Conservation (phyloP, 345 rosid species). For the Eucalyptus curtisii region DNA sequence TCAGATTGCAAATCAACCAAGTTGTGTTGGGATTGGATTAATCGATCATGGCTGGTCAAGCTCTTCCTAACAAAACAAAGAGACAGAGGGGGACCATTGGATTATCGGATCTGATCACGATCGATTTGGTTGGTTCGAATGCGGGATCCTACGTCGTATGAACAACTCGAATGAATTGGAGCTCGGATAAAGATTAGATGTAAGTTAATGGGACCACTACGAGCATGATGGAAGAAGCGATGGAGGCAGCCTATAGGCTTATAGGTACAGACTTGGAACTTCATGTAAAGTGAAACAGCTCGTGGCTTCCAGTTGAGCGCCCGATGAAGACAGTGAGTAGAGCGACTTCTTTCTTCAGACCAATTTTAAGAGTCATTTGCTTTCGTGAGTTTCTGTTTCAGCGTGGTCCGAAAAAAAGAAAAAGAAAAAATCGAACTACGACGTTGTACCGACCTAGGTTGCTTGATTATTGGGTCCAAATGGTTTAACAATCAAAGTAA, state of each 20-base stretch:
- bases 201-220: not conserved
- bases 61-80: not conserved
- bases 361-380: not conserved
- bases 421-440: not conserved
- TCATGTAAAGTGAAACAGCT: not conserved
- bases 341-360: not conserved
- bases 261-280: not conserved
- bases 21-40: not conserved
- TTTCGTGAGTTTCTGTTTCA: not conserved
- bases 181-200: not conserved
- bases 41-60: not conserved
- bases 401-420: not conserved
- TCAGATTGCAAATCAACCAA: not conserved
- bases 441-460: not conserved
- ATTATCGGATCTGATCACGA: not conserved
- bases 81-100: not conserved
- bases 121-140: not conserved
- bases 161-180: not conserved
- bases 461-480: not conserved
- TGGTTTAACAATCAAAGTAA: not conserved
- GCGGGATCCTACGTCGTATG: not conserved
- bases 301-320: not conserved
- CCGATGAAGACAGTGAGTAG: not conserved
- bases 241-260: not conserved
- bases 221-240: not conserved